Base-by-base conservation (phyloP, 2,329 filamentous ascomycete species). In the Hypoxylon sp. region DNA sequence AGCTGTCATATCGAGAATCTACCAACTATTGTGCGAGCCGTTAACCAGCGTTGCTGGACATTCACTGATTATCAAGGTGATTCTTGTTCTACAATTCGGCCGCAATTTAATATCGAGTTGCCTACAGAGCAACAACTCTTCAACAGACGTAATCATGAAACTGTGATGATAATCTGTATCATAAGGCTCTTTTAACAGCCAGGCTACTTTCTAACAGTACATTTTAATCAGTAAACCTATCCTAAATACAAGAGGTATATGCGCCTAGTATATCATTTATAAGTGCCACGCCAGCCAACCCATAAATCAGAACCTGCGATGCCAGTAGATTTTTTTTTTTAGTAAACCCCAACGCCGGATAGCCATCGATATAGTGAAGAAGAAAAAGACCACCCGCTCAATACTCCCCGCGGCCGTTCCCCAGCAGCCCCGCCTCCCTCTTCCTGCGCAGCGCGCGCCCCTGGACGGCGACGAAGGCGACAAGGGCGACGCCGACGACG, bases 401-500 rank as follows among this genome's bases (percentile, higher is more conserved):
- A 15, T 65, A 65, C 13, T 67, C 62, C 5, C 61, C 55, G 8
- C 29, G 48, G 3, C 54, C 49, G 24, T 53, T 59, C 15, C 35
- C 27, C 17, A 53, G 46, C 10, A 29, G 51, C n/a, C 26, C 48
- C 13, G 45, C 58, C 17, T 58, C 56, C 31, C 62, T 63, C 65
- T 71, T 73, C 51, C 23, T 51, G 21, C 50, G 60, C 29, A 67
- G 13, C 41, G 23, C 67, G 50, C 74, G 73, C 4, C 74, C 69
- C 66, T 78, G 72, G 4, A 78, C 50, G 11, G 69, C 77, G 1
- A 96, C 91, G 72, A 84, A 97, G 0, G 70, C 74, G 9, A 94
- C 87, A 6, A 97, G 77, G 5, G 76, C 77, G 1, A 81, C 56
- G 0, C 93, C 92, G 1, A 94, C 80, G 0, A 83, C 70, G 7